Conservation (phyloP, 148 eudicot genomes). For the Chenopodium formosanum region DNA sequence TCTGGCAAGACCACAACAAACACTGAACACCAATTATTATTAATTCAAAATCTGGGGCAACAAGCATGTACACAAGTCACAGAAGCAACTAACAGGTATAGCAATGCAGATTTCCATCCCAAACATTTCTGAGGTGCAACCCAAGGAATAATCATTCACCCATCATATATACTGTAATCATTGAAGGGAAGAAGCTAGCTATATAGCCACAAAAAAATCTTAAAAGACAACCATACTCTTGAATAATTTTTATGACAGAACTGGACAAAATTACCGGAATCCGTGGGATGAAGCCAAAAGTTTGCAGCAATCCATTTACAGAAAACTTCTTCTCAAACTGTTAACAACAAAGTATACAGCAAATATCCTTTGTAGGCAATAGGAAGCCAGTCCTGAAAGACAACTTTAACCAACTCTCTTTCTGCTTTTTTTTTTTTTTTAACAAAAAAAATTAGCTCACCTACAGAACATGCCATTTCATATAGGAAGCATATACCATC, state of each 20-base stretch:
- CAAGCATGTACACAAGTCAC: neutral
- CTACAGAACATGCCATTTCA: neutral
- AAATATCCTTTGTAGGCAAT: neutral
- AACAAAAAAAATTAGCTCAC: neutral
- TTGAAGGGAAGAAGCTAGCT: neutral
- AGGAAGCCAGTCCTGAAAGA: neutral
- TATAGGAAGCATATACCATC: neutral
- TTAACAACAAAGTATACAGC: neutral
- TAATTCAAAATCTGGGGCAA: neutral
- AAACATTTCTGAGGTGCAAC: neutral
- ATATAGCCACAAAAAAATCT: too few species aligned
- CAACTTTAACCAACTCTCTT: neutral
- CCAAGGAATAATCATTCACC: neutral
- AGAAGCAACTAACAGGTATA: neutral
- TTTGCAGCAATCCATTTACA: neutral
- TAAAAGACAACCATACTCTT: too few species aligned
- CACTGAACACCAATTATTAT: neutral
- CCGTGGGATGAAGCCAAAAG: neutral
- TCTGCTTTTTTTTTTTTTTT: too few species aligned
- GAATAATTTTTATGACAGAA: too few species aligned
- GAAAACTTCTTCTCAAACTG: neutral
- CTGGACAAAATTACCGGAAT: neutral
- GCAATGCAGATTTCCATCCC: neutral
- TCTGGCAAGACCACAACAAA: neutral
- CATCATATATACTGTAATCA: neutral